Evolutionary conservation across 2,329 filamentous ascomycete genomes (phyloP), one percentile per base, ranked within the genome.

Genomic region (Cordyceps cicadae): DNA sequence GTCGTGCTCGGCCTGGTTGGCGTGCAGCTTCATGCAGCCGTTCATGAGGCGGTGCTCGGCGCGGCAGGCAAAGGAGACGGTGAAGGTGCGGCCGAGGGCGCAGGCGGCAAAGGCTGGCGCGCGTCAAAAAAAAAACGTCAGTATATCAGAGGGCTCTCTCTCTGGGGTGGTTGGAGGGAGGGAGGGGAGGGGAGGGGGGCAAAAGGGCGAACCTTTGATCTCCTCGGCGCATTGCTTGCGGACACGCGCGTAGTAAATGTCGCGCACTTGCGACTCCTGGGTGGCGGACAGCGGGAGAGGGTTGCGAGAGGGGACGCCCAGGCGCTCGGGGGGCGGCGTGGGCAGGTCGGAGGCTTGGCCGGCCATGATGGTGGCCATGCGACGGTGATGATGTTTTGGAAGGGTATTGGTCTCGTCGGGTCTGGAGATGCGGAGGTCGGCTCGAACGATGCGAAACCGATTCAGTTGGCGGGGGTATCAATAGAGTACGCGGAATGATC

Each of bases 61-160:
- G 59, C 91, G 87, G 78, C 94, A 99, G 58, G 86, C 83, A 79
- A 94, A 97, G 14, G 92, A 88, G 62, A 94, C 89, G 61, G 87
- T 92, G 68, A 97, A 84, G 6, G 92, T 97, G 65, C 90, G 89
- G 70, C 88, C 87, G 54, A 87, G 81, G 58, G 92, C 92, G 80
- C 94, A 99, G 66, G 88, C 86, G 62, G 94, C 94, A 72, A 99
- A 99, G 63, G 89, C 93, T 97, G 67, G 14, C 26, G n/a, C 15
- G 19, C 3, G 26, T 8, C 5, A 29, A 14, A 14, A 9, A 29
- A 9, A 39, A 6, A 14, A 9, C 5, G 39, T 43, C 15, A 43
- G 39, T n/a, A 43, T 9, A 55, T 29, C 24, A 5, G 29, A 8
- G n/a, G 14, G 19, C 24, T 14, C 7, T 21, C 24, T 24, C 4